These are phyloP conservation scores for Aurifilum marmelostoma DNA, from an alignment of 2,329 filamentous ascomycete genomes.

Conservation along the genomic window DNA sequence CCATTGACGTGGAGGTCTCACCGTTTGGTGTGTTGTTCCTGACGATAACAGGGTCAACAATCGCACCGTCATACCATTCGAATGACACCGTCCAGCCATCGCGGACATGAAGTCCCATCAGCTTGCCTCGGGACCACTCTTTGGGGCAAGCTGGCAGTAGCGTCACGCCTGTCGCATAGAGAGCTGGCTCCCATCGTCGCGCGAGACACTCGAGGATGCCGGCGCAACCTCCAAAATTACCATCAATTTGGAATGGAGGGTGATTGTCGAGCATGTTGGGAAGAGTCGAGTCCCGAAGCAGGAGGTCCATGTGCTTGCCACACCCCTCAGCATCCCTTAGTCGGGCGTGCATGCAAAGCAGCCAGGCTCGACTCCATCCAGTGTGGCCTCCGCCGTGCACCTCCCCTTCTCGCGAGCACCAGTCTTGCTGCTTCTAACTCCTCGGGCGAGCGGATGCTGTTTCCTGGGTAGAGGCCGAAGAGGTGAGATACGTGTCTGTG, in stretches of 20 bases:
- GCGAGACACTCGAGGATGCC: constrained; percentile 51
- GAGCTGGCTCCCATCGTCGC: constrained; percentile 40
- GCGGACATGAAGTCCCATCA: constrained; percentile 41
- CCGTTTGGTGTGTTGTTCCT: background rate
- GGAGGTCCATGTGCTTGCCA: constrained; percentile 42
- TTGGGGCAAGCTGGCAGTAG: constrained; percentile 44
- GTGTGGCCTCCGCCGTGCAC: constrained; percentile 49
- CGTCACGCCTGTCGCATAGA: constrained; percentile 34
- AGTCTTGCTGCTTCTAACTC: constrained; percentile 36
- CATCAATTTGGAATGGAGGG: constrained; percentile 54
- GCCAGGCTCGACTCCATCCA: constrained; percentile 56
- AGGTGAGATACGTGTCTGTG: constrained; percentile 56
- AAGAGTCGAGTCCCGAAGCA: constrained; percentile 46
- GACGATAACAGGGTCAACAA: constrained; percentile 22
- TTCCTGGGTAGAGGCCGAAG: constrained; percentile 52
- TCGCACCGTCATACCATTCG: constrained; percentile 38
- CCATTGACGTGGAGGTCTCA: constrained; percentile 3
- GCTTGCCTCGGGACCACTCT: constrained; percentile 39
- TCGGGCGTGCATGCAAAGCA: constrained; percentile 52
- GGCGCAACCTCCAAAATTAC: constrained; percentile 53
- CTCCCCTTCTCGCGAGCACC: constrained; percentile 37
- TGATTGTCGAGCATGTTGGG: constrained; percentile 50
- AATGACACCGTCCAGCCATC: constrained; percentile 44
- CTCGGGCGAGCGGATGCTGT: constrained; percentile 37
- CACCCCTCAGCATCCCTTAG: constrained; percentile 43